Percentiles rank a stretch among this genome's conserved stretches.
These are phyloP conservation scores for Neonectria neomacrospora DNA, from an alignment of 2,329 filamentous ascomycete genomes.

Conservation along the genomic window DNA sequence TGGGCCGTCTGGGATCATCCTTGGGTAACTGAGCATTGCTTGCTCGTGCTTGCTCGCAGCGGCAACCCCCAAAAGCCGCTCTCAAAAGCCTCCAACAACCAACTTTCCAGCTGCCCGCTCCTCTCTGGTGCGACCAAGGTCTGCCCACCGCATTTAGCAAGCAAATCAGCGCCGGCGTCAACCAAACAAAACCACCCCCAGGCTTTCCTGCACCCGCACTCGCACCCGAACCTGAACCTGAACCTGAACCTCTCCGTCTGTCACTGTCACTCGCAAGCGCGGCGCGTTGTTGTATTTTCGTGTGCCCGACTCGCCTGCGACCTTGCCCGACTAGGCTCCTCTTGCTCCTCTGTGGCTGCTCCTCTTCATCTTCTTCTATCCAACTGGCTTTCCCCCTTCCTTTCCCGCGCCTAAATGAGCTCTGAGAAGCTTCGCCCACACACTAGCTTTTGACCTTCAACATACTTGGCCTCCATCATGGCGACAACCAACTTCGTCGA, in stretches of 20 bases:
- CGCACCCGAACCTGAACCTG: conserved; percentile 16
- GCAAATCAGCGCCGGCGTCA: background rate
- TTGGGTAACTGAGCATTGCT: background rate
- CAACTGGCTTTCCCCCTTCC: background rate
- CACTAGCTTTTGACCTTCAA: conserved; percentile 4
- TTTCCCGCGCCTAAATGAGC: background rate
- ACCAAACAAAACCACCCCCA: conserved; percentile 9
- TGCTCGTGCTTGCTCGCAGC: background rate
- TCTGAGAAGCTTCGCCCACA: background rate
- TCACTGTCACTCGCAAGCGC: background rate
- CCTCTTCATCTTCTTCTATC: background rate
- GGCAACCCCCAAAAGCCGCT: background rate
- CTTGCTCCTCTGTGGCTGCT: background rate
- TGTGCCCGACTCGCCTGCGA: background rate
- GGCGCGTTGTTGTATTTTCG: background rate
- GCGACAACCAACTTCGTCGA: conserved; percentile 51
- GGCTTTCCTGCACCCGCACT: conserved; percentile 2
- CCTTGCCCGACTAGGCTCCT: background rate
- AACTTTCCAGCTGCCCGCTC: background rate
- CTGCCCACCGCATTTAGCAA: background rate
- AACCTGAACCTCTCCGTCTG: background rate
- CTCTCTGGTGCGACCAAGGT: background rate
- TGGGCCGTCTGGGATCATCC: background rate
- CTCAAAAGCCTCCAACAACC: background rate
- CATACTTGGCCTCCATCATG: conserved; percentile 36